These are phyloP conservation scores for Stenocarpella maydis DNA, from an alignment of 2,329 filamentous ascomycete species.

Conservation along the genomic window DNA sequence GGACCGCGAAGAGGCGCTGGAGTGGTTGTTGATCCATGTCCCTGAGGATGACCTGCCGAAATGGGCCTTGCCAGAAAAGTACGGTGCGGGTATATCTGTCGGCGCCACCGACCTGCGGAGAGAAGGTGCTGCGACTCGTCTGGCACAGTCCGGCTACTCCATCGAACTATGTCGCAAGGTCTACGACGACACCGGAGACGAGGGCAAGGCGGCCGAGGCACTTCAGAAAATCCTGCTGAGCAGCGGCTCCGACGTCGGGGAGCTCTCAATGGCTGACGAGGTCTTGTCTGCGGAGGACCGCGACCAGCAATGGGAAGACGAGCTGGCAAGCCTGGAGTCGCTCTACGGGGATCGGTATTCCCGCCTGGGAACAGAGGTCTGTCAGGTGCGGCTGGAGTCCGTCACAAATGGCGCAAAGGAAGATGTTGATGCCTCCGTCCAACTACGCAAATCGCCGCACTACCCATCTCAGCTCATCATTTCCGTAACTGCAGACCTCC, in stretches of 20 bases:
- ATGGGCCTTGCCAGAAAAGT: slow-evolving; percentile 92
- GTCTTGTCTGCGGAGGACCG: slow-evolving; percentile 44
- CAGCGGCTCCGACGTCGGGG: slow-evolving; percentile 47
- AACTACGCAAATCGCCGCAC: slow-evolving; percentile 74
- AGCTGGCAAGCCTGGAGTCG: slow-evolving; percentile 82
- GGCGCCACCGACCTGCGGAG: slow-evolving; percentile 81
- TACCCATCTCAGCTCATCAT: slow-evolving; percentile 80
- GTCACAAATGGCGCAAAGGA: slow-evolving; percentile 59
- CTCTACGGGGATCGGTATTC: slow-evolving; percentile 82
- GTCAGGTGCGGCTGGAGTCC: slow-evolving; percentile 72
- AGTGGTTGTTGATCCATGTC: slow-evolving; percentile 96
- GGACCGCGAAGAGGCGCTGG: slow-evolving; percentile 88
- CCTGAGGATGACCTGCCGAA: slow-evolving; percentile 94
- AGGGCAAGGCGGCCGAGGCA: slow-evolving; percentile 79
- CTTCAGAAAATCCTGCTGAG: slow-evolving; percentile 75
- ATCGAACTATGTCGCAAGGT: slow-evolving; percentile 82
- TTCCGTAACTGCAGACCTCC: slow-evolving; percentile 74
- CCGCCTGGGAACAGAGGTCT: slow-evolving; percentile 67
- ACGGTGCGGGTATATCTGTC: slow-evolving; percentile 88
- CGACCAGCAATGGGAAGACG: slow-evolving; percentile 81
- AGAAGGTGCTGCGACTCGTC: slow-evolving; percentile 82
- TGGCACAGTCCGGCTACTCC: slow-evolving; percentile 86
- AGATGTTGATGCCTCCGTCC: slow-evolving; percentile 63
- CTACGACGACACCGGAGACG: slow-evolving; percentile 75
- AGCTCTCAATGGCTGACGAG: slow-evolving; percentile 39